Percentiles rank a stretch among this genome's conserved stretches.
Conservation (phyloP, 2,329 filamentous ascomycete species). For the Colletotrichum sp. region DNA sequence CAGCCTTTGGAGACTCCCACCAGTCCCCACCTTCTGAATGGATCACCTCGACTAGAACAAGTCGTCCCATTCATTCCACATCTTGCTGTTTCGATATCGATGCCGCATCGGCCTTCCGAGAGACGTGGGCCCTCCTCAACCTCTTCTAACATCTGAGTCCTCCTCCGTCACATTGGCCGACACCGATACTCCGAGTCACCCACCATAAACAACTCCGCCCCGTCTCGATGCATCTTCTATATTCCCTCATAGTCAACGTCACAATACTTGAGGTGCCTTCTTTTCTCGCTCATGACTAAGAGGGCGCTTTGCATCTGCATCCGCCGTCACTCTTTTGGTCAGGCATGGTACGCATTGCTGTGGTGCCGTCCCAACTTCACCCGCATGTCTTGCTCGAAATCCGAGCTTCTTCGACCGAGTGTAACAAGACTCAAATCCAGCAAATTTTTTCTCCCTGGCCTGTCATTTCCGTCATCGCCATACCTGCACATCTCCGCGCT, state of each 20-base stretch:
- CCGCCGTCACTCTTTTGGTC: not conserved
- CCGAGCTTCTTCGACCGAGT: conserved; percentile 12
- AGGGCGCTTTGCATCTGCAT: not conserved
- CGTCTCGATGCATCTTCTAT: not conserved
- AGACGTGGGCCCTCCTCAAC: not conserved
- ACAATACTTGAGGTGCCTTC: not conserved
- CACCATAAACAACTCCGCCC: not conserved
- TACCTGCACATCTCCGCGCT: not conserved
- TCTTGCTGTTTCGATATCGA: not conserved
- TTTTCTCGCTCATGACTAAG: not conserved
- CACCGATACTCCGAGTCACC: not conserved
- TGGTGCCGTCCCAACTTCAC: not conserved
- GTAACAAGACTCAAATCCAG: not conserved
- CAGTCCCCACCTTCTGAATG: not conserved
- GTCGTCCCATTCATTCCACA: not conserved
- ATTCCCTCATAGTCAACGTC: not conserved
- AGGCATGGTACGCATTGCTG: not conserved
- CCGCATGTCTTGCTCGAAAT: not conserved
- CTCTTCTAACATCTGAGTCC: not conserved
- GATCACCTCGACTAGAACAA: not conserved
- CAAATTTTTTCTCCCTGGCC: not conserved
- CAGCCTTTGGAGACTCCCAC: too few relatives aligned
- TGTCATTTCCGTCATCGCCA: not conserved
- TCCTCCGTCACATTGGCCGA: not conserved
- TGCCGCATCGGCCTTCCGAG: conserved; percentile 12